phyloP scores from a whole-genome alignment of 352 stramenopile genomes.

The Globisporangium polare region DNA sequence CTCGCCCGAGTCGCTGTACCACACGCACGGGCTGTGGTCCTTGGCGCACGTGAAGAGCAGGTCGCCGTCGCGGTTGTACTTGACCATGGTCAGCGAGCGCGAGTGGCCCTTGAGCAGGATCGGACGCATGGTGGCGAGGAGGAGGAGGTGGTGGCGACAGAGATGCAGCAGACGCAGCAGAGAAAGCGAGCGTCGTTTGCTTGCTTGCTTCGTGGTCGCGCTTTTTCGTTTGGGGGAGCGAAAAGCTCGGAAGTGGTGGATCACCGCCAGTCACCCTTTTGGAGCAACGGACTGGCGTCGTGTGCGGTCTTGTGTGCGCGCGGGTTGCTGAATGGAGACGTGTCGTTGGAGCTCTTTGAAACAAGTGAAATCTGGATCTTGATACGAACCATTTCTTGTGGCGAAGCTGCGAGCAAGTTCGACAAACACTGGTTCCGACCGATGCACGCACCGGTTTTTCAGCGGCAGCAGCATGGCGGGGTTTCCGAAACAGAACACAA shows the following conservation, averaged over 20 bases:
- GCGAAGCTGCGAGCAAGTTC: too few relatives aligned
- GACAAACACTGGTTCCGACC: too few relatives aligned
- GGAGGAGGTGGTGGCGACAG: background rate
- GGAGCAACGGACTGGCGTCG: background rate
- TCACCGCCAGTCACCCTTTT: slow-evolving; percentile 18
- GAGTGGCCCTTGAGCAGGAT: slow-evolving; percentile 99
- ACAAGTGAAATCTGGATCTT: too few relatives aligned
- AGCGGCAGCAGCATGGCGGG: too few relatives aligned
- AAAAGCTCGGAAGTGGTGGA: slow-evolving; percentile 4
- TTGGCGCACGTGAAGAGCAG: slow-evolving; percentile 97
- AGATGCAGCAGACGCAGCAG: background rate
- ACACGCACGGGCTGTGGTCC: slow-evolving; percentile 95
- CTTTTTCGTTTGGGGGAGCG: background rate
- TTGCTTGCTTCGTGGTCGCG: slow-evolving; percentile 7
- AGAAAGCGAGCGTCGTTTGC: background rate
- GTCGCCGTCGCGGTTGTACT: slow-evolving; percentile 99
- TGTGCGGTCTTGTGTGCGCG: background rate
- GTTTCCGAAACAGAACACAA: too few relatives aligned
- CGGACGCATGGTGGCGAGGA: slow-evolving; percentile 77
- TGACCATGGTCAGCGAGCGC: slow-evolving; percentile 97
- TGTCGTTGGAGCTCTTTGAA: too few relatives aligned
- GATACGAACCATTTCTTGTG: too few relatives aligned
- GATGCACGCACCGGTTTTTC: too few relatives aligned
- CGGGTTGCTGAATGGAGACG: too few relatives aligned
- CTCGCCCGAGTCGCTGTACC: slow-evolving; percentile 96